These are phyloP conservation scores for Talaromyces sp. DNA, from an alignment of 2,329 filamentous ascomycete genomes.

Conservation along the genomic window DNA sequence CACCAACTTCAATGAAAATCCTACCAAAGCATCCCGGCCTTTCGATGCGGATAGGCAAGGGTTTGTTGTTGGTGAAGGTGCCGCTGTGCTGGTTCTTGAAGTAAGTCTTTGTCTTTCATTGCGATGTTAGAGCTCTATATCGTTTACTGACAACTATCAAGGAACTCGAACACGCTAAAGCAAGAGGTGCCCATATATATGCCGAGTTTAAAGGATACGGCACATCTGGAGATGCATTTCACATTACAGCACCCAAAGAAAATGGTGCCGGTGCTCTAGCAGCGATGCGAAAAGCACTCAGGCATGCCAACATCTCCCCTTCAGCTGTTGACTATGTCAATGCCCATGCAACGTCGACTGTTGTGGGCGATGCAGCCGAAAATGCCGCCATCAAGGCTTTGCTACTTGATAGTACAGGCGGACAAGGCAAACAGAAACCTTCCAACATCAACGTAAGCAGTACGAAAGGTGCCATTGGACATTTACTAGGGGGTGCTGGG, in stretches of 20 bases:
- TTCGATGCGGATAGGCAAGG: constrained; percentile 79
- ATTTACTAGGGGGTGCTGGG: constrained; percentile 86
- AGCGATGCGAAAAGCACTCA: constrained; percentile 82
- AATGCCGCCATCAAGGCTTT: constrained; percentile 76
- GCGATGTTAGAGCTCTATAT: neutral
- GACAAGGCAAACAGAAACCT: constrained; percentile 49
- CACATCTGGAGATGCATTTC: constrained; percentile 83
- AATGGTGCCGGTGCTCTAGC: constrained; percentile 78
- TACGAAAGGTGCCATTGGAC: constrained; percentile 89
- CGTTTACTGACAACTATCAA: constrained; percentile 28
- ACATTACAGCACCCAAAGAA: constrained; percentile 85
- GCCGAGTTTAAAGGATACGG: constrained; percentile 89
- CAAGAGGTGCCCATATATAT: constrained; percentile 76
- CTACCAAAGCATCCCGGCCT: constrained; percentile 72
- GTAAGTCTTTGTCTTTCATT: constrained; percentile 34
- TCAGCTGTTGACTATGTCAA: constrained; percentile 84
- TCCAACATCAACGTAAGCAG: constrained; percentile 78
- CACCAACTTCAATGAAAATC: constrained; percentile 73
- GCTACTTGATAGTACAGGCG: constrained; percentile 70
- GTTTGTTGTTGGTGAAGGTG: constrained; percentile 91
- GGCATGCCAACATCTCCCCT: constrained; percentile 68
- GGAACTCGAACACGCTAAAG: constrained; percentile 82
- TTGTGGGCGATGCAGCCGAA: constrained; percentile 83
- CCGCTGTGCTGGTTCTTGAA: constrained; percentile 83
- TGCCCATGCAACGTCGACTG: constrained; percentile 87